A percentile compares a stretch with the other conserved stretches of the same genome.
Conservation (phyloP, 441 rosid genomes). For the Cnidoscolus chayamansa region DNA sequence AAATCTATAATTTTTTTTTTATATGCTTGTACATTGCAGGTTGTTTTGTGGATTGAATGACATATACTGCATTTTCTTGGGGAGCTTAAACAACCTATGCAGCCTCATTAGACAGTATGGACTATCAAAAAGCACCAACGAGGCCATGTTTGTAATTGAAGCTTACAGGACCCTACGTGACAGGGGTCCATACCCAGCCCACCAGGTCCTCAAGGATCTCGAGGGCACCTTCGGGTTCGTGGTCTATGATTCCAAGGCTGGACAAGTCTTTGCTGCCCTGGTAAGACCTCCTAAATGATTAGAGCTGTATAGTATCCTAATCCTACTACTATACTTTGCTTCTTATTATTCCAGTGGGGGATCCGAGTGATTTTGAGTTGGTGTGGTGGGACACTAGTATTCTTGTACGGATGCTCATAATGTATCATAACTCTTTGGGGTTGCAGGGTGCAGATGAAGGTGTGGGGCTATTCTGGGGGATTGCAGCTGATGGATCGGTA, state of each 20-base stretch:
- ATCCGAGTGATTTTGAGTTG: too few relatives aligned
- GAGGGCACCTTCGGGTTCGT: conserved; percentile 87
- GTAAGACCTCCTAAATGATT: conserved; percentile 24
- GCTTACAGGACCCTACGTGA: conserved; percentile 84
- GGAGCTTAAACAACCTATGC: conserved; percentile 66
- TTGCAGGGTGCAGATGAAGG: conserved; percentile 68
- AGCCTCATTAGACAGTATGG: conserved; percentile 76
- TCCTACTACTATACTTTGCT: not conserved
- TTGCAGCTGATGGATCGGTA: conserved; percentile 80
- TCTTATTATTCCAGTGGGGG: not conserved
- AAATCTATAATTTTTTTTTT: too few relatives aligned
- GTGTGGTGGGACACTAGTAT: too few relatives aligned
- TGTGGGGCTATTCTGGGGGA: conserved; percentile 70
- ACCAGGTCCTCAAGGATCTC: conserved; percentile 76
- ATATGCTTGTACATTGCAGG: conserved; percentile 34
- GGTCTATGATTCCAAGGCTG: conserved; percentile 65
- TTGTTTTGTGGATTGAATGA: conserved; percentile 78
- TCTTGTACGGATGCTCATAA: too few relatives aligned
- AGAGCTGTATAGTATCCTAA: too few relatives aligned
- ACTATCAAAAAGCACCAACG: conserved; percentile 60
- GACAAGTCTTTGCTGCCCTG: conserved; percentile 70
- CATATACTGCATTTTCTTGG: conserved; percentile 72
- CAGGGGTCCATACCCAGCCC: conserved; percentile 93
- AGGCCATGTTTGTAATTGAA: conserved; percentile 76
- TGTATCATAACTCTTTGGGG: not conserved